A percentile compares a stretch with the other conserved stretches of the same genome.
Conservation (phyloP, 768 basidiomycete species). For the Suillus paluster region DNA sequence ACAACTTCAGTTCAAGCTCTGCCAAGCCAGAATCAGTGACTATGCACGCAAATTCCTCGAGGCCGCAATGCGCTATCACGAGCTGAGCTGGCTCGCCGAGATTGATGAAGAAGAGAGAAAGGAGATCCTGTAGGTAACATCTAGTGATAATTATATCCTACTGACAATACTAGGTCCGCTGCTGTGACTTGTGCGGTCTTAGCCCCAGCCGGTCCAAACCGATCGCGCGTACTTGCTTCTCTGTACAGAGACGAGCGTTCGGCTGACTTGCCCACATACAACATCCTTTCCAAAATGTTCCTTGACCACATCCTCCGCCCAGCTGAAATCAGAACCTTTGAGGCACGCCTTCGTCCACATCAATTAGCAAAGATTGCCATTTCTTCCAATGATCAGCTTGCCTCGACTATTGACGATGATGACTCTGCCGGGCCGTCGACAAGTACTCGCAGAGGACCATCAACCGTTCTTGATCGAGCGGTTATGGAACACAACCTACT, state of each 20-base stretch:
- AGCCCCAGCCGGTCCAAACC: slow-evolving; percentile 95
- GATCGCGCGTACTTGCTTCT: slow-evolving; percentile 90
- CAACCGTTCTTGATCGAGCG: slow-evolving; percentile 94
- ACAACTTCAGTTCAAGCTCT: slow-evolving; percentile 84
- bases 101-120: slow-evolving; percentile 94
- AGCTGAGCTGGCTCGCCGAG: slow-evolving; percentile 87
- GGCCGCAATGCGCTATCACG: slow-evolving; percentile 92
- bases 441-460: slow-evolving; percentile 87
- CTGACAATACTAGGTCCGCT: slow-evolving; percentile 57
- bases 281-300: slow-evolving; percentile 97
- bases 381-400: slow-evolving; percentile 80
- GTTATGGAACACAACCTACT: slow-evolving; percentile 99
- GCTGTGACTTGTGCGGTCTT: slow-evolving; percentile 97
- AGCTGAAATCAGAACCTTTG: slow-evolving; percentile 88
- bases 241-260: slow-evolving; percentile 95
- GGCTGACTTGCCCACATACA: slow-evolving; percentile 74
- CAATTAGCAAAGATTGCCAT: slow-evolving; percentile 92
- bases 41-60: slow-evolving; percentile 92
- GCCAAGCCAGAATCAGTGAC: slow-evolving; percentile 94
- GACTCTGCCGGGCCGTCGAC: slow-evolving; percentile 54
- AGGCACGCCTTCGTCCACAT: slow-evolving; percentile 84
- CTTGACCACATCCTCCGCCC: slow-evolving; percentile 95
- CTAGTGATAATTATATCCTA: slow-evolving; percentile 18
- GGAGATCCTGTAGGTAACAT: slow-evolving; percentile 77
- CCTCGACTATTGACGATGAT: slow-evolving; percentile 66